phyloP scores from a whole-genome alignment of 805 yeast species.

The Kuraishia cidri region DNA sequence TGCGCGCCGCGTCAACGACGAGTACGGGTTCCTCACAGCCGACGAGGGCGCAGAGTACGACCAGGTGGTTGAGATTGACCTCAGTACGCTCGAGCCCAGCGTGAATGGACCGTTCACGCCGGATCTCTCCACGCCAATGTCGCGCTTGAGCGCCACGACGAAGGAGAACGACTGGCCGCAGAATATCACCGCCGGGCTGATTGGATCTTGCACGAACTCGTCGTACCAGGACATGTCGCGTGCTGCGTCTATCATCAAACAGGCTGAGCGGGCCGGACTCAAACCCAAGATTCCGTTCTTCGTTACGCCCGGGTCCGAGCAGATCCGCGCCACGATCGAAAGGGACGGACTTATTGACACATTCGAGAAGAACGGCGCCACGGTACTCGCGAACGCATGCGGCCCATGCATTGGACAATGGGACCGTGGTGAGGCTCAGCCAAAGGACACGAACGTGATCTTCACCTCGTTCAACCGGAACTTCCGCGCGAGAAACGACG shows the following conservation, averaged over 20 bases:
- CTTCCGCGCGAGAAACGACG: slow-evolving; percentile 96
- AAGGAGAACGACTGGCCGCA: slow-evolving; percentile 77
- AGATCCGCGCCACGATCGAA: slow-evolving; percentile 92
- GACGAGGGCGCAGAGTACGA: slow-evolving; percentile 90
- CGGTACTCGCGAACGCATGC: slow-evolving; percentile 94
- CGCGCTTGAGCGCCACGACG: slow-evolving; percentile 69
- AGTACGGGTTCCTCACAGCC: slow-evolving; percentile 61
- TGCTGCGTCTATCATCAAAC: slow-evolving; percentile 82
- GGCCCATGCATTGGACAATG: slow-evolving; percentile 99
- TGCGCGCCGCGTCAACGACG: slow-evolving; percentile 39
- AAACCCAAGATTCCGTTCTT: slow-evolving; percentile 88
- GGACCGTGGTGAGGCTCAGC: slow-evolving; percentile 84
- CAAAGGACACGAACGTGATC: slow-evolving; percentile 93
- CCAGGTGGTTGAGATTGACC: slow-evolving; percentile 82
- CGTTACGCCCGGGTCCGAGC: slow-evolving; percentile 98
- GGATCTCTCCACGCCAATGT: slow-evolving; percentile 89
- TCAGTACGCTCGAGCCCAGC: slow-evolving; percentile 84
- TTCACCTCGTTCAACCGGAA: slow-evolving; percentile 97
- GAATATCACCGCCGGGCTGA: slow-evolving; percentile 83
- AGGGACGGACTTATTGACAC: slow-evolving; percentile 85
- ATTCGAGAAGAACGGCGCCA: slow-evolving; percentile 83
- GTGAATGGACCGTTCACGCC: slow-evolving; percentile 99
- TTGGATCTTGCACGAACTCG: slow-evolving; percentile 98
- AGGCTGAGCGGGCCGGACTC: slow-evolving; percentile 80
- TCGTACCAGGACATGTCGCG: slow-evolving; percentile 98